Base-by-base conservation (phyloP, 1,284 basidiomycete species). In the Cryptococcus sp. region DNA sequence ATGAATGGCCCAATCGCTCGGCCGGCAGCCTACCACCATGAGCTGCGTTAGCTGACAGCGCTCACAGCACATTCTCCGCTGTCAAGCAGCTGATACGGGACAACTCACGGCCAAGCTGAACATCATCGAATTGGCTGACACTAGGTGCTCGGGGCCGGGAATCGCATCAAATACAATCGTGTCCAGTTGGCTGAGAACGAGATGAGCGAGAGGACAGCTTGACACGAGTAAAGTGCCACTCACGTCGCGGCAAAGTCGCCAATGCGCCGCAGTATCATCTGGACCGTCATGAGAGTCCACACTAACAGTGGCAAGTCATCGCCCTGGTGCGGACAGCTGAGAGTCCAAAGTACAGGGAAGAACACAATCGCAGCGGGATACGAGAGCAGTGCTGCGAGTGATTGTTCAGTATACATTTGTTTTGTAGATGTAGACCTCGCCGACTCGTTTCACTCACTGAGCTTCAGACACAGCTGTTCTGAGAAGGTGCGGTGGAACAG, bases 181-280 rank as follows among this genome's bases (percentile, higher is more conserved):
- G 52, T 76, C 74, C 16, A 76, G 66, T 54, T 72, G 53, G 2
- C 71, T 73, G 19, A 3, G 13, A 35, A 8, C 31, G 13, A 8
- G 7, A 10, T 35, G 13, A 35, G 31, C 31, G 13, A 35, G 8
- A 35, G 20, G 20, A 4, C 47, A 27, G 47, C 5, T 25, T 17
- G 19, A 16, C 16, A 40, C 45, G 41, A n/a, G 19, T 17, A 16
- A 13, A 27, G 41, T 50, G n/a, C 1, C 22, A 70, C 71, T 59
- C 50, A 71, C 59, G 73, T 76, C 0, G 54, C 22, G 0, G 72
- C 58, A 52, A 74, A 73, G 55, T 76, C 74, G 11, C 74, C 74
- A 0, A 62, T 44, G 8, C 74, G 57, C 7, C 74, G 56, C 8
- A 73, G 17, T 11, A 73, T 16, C 65, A 76, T 70, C 49, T 76